These are phyloP conservation scores for Bryum argenteum DNA, from an alignment of 225 moss, liverwort and hornwort genomes.

Conservation along the genomic window DNA sequence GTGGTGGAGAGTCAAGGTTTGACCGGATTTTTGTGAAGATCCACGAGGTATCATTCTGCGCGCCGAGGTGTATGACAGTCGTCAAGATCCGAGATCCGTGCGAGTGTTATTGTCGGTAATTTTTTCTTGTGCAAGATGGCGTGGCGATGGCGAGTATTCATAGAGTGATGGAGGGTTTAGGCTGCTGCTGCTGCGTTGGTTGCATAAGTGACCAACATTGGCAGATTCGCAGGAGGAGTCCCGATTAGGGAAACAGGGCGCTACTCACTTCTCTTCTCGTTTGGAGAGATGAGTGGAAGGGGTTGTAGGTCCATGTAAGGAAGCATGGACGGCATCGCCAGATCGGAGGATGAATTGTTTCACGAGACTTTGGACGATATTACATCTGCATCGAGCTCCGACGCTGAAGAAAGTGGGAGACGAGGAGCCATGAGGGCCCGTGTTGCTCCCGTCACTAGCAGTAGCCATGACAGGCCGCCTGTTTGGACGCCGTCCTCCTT, in stretches of 20 bases:
- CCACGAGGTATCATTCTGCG: slow-evolving; percentile 28
- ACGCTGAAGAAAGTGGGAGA: slow-evolving; percentile 59
- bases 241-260: slow-evolving; percentile 35
- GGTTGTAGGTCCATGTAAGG: slow-evolving; percentile 31
- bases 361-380: slow-evolving; percentile 92
- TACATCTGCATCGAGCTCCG: slow-evolving; percentile 74
- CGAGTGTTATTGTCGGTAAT: slow-evolving; percentile 24
- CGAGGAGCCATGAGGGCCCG: slow-evolving; percentile 36
- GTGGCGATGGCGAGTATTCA: slow-evolving; percentile 10
- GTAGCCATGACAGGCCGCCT: slow-evolving; percentile 58
- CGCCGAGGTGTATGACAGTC: slow-evolving; percentile 40
- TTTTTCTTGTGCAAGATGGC: not conserved
- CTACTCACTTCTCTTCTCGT: slow-evolving; percentile 2
- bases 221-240: slow-evolving; percentile 40
- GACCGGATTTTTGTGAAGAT: slow-evolving; percentile 32
- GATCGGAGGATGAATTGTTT: slow-evolving; percentile 84
- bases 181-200: slow-evolving; percentile 6
- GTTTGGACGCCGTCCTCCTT: slow-evolving; percentile 56
- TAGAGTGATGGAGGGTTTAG: slow-evolving; percentile 41
- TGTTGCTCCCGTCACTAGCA: slow-evolving; percentile 41
- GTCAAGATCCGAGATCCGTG: slow-evolving; percentile 37
- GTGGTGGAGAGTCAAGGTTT: slow-evolving; percentile 27
- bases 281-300: slow-evolving; percentile 26
- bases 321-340: slow-evolving; percentile 52
- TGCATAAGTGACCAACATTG: slow-evolving; percentile 28